Evolutionary conservation across 2,329 filamentous ascomycete species (phyloP).

Genomic region (Aspergillus latus): DNA sequence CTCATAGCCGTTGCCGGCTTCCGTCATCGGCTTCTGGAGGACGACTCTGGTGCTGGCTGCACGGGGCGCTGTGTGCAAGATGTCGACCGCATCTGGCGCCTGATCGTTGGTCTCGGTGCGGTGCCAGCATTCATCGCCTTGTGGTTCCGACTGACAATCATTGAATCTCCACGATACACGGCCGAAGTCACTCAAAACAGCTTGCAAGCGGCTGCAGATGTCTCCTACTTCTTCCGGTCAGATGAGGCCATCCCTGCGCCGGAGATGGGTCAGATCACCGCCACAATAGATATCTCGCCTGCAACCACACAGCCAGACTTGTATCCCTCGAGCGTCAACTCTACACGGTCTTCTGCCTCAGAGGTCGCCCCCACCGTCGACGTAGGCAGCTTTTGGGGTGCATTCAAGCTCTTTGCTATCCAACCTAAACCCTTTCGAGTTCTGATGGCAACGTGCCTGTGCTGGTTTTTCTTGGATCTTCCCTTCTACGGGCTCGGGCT

Average conservation of each 20-base stretch:
- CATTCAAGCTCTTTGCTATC: slow-evolving; percentile 29
- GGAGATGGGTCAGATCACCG: slow-evolving; percentile 1
- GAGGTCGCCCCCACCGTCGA: not conserved
- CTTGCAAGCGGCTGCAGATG: slow-evolving; percentile 17
- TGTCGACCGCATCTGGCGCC: slow-evolving; percentile 62
- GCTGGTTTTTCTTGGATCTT: slow-evolving; percentile 54
- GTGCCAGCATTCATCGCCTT: slow-evolving; percentile 63
- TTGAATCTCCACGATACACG: slow-evolving; percentile 63
- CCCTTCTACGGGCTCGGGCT: slow-evolving; percentile 54
- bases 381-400: slow-evolving; percentile 9
- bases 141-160: slow-evolving; percentile 63
- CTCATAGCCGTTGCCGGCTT: slow-evolving; percentile 71
- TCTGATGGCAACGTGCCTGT: slow-evolving; percentile 42
- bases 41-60: slow-evolving; percentile 48
- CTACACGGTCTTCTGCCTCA: not conserved
- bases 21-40: slow-evolving; percentile 22
- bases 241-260: not conserved
- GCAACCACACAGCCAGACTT: slow-evolving; percentile 2
- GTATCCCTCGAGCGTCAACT: not conserved
- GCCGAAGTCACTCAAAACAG: slow-evolving; percentile 51
- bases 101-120: slow-evolving; percentile 62
- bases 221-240: slow-evolving; percentile 15
- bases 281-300: slow-evolving; percentile 6
- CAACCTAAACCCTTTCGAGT: slow-evolving; percentile 28
- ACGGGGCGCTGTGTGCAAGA: slow-evolving; percentile 50